Evolutionary conservation across 1,284 basidiomycete species (phyloP), one percentile per base, ranked within the genome.

Genomic region (Fomitopsis schrenkii): DNA sequence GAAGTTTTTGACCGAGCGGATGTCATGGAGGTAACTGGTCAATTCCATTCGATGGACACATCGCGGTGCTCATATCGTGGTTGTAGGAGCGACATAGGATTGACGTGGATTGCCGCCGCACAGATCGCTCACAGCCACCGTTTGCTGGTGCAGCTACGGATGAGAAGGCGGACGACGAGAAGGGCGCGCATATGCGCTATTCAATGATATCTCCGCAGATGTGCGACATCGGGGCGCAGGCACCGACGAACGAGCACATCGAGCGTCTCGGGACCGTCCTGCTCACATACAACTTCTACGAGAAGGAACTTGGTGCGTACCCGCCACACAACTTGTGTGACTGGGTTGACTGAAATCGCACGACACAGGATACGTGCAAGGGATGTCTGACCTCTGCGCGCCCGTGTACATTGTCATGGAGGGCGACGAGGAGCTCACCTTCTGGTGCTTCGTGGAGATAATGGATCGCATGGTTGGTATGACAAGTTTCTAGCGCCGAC

Each of bases 301-400:
- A 95, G 71, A 93, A 88, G 69, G 89, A 94, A 26, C 81, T 97
- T 50, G 95, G 94, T 93, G 68, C 69, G 86, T 77, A 66, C 71
- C 64, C 9, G 17, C 41, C 2, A n/a, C 22, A 12, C 28, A 1
- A 46, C 26, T 15, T 10, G 15, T 8, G 61, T 68, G 54, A 62
- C 55, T 63, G 62, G 30, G 63, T 69, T 73, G 14, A 22, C 48
- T 8, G 38, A 28, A 1, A 10, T 40, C 38, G 9, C 9, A 30
- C 5, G 22, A 55, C 36, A 5, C 19, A 90, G 89, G 90, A 28
- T 95, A 97, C 71, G 95, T 95, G 3, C 93, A 98, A 77, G 95
- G 97, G 36, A 99, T 99, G 97, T 96, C 93, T 1, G 97, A 99
- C 73, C 83, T 99, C 5, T 94, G 95, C 69, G 90, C 94, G 2